Conservation (phyloP, 2,329 filamentous ascomycete species). For the Zasmidium cellare region DNA sequence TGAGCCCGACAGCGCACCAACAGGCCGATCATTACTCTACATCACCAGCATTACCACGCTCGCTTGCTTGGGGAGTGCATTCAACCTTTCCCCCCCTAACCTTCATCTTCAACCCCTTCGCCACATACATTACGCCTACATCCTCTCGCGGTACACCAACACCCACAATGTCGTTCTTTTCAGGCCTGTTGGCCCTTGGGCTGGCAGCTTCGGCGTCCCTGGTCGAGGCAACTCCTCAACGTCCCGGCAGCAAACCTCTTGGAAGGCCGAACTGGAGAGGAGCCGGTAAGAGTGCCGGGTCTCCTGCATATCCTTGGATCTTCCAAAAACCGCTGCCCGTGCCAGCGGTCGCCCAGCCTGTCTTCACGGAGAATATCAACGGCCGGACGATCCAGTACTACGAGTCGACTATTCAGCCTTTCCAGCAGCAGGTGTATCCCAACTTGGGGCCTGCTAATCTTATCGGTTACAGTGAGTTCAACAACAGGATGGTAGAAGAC, state of each 20-base stretch:
- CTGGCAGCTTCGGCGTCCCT: constrained; percentile 10
- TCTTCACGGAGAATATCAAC: constrained; percentile 37
- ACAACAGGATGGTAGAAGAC: not conserved
- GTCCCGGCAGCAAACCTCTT: not conserved
- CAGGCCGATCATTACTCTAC: not conserved
- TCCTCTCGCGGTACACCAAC: not conserved
- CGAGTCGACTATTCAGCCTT: constrained; percentile 44
- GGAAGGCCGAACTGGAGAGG: constrained; percentile 12
- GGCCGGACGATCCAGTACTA: constrained; percentile 48
- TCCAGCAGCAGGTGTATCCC: constrained; percentile 46
- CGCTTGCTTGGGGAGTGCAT: not conserved
- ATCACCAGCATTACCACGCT: not conserved
- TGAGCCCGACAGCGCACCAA: not conserved
- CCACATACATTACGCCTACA: not conserved
- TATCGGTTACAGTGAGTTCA: constrained; percentile 47
- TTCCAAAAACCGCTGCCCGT: constrained; percentile 24
- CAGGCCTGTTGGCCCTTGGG: constrained; percentile 9
- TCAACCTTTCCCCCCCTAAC: not conserved
- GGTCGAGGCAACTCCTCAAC: constrained; percentile 11
- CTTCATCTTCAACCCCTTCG: not conserved
- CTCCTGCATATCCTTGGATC: constrained; percentile 24
- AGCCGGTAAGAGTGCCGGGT: constrained; percentile 21
- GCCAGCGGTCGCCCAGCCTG: constrained; percentile 21
- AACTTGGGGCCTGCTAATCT: constrained; percentile 41
- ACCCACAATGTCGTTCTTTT: constrained; percentile 3